Evolutionary conservation across 176 grass and related monocot genomes (phyloP), one percentile per base, ranked within the genome.

Genomic region (Elaeis guineensis): DNA sequence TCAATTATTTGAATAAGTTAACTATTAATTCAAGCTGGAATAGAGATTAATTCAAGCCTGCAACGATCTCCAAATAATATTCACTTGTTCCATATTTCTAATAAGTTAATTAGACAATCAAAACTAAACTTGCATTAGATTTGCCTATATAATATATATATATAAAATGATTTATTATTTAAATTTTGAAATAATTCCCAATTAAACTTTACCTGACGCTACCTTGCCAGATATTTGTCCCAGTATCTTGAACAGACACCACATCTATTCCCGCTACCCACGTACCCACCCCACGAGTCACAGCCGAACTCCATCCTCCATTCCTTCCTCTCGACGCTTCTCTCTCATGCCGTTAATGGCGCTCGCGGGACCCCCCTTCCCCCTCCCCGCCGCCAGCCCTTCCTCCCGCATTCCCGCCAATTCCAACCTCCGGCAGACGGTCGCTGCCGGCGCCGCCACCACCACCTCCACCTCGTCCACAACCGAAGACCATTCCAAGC

Each of bases 291-390:
- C 6, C 5, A 3, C 25, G 4, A 26, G 25, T 26, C 25, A 6
- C 28, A 30, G 5, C 28, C 6, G 28, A 29, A 23, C 18, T 49
- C 30, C 25, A 21, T 25, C 64, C 5, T 61, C n/a, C 60, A 29
- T 57, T 69, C 32, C 9, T 21, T 52, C 16, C 55, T 18, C 29
- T 2, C 4, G 4, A 23, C 44, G n/a, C 23, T 30, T 20, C 25
- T 50, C 29, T 51, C 28, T 76, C 68, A 83, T 92, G 80, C 77
- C 77, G 68, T 54, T 83, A 70, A 83, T 83, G 74, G 65, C 79
- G 59, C 69, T 87, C 50, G 50, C 70, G 15, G 69, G 76, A 24
- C 58, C 66, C 30, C 63, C 64, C 52, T 48, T 80, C 28, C 16
- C 58, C n/a, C 54, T 82, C 11, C 6, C 35, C 9, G 35, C 35